phyloP scores from a whole-genome alignment of 352 stramenopile genomes.

The Phytophthora rubi region DNA sequence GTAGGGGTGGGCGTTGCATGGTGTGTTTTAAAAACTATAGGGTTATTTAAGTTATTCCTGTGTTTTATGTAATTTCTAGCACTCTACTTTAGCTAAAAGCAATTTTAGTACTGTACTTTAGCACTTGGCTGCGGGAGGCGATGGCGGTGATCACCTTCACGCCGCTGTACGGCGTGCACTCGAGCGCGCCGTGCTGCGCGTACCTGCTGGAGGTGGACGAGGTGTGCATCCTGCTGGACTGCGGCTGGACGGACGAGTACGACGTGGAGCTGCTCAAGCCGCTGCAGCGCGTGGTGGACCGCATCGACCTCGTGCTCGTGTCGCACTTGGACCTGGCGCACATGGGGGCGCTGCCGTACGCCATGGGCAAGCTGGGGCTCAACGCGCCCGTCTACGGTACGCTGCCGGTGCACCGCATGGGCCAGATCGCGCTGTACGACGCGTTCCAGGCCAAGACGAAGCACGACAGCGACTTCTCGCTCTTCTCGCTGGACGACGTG shows the following conservation, averaged over 20 bases:
- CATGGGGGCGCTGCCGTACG: slow-evolving; percentile 91
- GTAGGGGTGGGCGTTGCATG: too few species aligned
- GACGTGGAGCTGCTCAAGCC: slow-evolving; percentile 84
- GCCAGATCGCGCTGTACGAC: slow-evolving; percentile 97
- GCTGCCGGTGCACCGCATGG: slow-evolving; percentile 96
- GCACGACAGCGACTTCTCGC: slow-evolving; percentile 90
- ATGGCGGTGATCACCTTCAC: slow-evolving; percentile 94
- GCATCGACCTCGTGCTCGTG: slow-evolving; percentile 91
- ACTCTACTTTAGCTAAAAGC: too few species aligned
- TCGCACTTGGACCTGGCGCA: slow-evolving; percentile 91
- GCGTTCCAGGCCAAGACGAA: slow-evolving; percentile 93
- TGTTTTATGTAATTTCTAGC: too few species aligned
- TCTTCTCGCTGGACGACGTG: slow-evolving; percentile 94
- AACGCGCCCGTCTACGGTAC: slow-evolving; percentile 93
- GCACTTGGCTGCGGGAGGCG: too few species aligned
- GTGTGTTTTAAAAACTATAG: too few species aligned
- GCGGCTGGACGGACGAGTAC: slow-evolving; percentile 91
- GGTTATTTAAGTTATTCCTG: too few species aligned
- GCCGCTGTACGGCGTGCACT: slow-evolving; percentile 88
- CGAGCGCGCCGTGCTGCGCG: slow-evolving; percentile 78
- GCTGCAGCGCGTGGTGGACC: slow-evolving; percentile 81
- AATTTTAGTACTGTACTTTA: too few species aligned
- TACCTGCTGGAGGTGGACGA: slow-evolving; percentile 93
- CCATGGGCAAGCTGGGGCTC: slow-evolving; percentile 84
- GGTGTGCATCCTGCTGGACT: slow-evolving; percentile 92